Evolutionary conservation across 345 rosid species (phyloP).

Genomic region (Atalantia buxifolia): DNA sequence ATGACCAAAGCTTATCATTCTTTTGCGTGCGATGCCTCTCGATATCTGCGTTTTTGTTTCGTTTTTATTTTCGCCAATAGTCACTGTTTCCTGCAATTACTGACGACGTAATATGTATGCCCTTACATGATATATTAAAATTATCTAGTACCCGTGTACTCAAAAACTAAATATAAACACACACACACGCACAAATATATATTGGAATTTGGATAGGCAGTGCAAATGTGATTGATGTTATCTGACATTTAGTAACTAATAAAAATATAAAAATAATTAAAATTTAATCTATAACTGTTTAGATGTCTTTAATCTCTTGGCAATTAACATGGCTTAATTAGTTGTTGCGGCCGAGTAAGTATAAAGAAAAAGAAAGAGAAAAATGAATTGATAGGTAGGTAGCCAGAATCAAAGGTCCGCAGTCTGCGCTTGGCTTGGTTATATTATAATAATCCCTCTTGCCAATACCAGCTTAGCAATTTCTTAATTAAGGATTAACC

Average conservation of each 20-base stretch:
- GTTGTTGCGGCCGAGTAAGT: background rate
- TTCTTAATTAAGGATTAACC: background rate
- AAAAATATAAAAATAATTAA: too few relatives aligned
- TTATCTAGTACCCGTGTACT: too few relatives aligned
- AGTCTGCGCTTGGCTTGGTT: background rate
- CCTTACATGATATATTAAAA: background rate
- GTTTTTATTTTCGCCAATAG: background rate
- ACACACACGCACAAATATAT: too few relatives aligned
- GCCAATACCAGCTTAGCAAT: background rate
- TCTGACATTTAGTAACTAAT: too few relatives aligned
- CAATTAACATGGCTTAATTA: background rate
- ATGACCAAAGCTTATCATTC: background rate
- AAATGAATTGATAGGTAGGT: background rate
- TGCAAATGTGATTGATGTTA: too few relatives aligned
- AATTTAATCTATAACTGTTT: too few relatives aligned
- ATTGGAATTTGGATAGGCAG: background rate
- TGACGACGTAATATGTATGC: background rate
- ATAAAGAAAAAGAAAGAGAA: background rate
- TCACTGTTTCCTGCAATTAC: background rate
- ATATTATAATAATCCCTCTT: slow-evolving; percentile 1
- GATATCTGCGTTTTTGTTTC: background rate
- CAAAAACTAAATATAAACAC: too few relatives aligned
- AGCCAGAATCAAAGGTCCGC: background rate
- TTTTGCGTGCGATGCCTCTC: background rate
- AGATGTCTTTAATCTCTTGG: too few relatives aligned